Evolutionary conservation across 306 rosid species (phyloP).

Genomic region (Glycine soja): DNA sequence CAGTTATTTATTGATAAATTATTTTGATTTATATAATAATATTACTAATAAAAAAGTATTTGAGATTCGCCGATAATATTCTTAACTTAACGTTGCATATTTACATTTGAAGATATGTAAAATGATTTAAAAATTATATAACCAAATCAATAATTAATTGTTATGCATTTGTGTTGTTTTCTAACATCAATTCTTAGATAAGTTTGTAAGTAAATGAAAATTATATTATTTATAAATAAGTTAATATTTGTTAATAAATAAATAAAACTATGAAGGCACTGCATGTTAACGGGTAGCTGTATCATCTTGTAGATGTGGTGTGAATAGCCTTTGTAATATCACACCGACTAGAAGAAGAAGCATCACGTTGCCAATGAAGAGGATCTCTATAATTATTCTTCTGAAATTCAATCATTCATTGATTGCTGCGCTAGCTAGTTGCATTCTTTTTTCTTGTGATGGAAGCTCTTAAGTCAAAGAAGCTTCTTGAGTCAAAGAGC

Average conservation of each 20-base stretch:
- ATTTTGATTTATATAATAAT: not conserved
- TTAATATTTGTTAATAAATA: too few relatives aligned
- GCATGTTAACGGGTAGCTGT: not conserved
- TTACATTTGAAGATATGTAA: not conserved
- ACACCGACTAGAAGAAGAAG: constrained; percentile 16
- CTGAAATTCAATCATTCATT: not conserved
- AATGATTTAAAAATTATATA: not conserved
- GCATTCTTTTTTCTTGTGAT: too few relatives aligned
- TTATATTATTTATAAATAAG: too few relatives aligned
- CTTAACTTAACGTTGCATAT: not conserved
- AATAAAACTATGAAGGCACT: too few relatives aligned
- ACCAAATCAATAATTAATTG: not conserved
- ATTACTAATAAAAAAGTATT: not conserved
- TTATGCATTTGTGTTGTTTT: not conserved
- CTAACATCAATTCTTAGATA: too few relatives aligned
- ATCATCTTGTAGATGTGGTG: constrained; percentile 7
- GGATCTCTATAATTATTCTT: too few relatives aligned
- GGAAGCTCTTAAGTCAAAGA: constrained; percentile 25
- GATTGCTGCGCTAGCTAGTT: too few relatives aligned
- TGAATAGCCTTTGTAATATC: not conserved
- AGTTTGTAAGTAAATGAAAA: too few relatives aligned
- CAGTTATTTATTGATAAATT: constrained; percentile 21
- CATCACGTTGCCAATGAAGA: not conserved
- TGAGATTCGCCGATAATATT: not conserved
- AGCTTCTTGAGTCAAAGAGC: constrained; percentile 32